Conservation (phyloP, 495 filamentous ascomycete genomes). For the Penicillium daleae region DNA sequence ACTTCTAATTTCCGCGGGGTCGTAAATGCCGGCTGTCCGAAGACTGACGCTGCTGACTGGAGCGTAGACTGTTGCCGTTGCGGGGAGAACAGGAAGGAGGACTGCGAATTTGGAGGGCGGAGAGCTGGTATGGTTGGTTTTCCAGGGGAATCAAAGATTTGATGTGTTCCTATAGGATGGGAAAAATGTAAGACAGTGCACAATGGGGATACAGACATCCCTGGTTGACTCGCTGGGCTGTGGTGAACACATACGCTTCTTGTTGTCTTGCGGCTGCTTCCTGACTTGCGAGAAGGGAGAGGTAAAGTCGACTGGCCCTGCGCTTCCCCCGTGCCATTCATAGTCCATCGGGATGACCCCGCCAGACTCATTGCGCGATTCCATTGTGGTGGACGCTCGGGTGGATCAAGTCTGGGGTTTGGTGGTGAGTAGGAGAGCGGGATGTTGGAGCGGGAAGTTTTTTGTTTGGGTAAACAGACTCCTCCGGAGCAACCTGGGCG, state of each 20-base stretch:
- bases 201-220: neutral
- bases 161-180: constrained; percentile 49
- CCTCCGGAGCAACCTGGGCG: constrained; percentile 31
- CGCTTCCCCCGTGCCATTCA: constrained; percentile 55
- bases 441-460: constrained; percentile 25
- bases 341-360: constrained; percentile 70
- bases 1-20: constrained; percentile 77
- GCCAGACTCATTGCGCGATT: constrained; percentile 42
- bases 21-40: constrained; percentile 72
- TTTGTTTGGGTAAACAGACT: constrained; percentile 39
- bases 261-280: constrained; percentile 40
- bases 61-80: constrained; percentile 33
- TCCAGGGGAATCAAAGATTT: constrained; percentile 54
- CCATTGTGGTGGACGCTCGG: constrained; percentile 38
- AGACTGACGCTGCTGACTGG: constrained; percentile 45
- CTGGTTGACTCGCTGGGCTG: neutral
- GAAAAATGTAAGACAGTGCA: neutral
- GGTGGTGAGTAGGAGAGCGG: constrained; percentile 16
- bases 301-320: constrained; percentile 56
- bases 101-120: constrained; percentile 53
- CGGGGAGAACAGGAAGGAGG: constrained; percentile 50
- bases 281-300: constrained; percentile 62
- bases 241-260: constrained; percentile 53
- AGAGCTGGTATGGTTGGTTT: constrained; percentile 51
- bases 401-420: constrained; percentile 15